phyloP scores from a whole-genome alignment of 306 rosid genomes.

The Vigna mungo region DNA sequence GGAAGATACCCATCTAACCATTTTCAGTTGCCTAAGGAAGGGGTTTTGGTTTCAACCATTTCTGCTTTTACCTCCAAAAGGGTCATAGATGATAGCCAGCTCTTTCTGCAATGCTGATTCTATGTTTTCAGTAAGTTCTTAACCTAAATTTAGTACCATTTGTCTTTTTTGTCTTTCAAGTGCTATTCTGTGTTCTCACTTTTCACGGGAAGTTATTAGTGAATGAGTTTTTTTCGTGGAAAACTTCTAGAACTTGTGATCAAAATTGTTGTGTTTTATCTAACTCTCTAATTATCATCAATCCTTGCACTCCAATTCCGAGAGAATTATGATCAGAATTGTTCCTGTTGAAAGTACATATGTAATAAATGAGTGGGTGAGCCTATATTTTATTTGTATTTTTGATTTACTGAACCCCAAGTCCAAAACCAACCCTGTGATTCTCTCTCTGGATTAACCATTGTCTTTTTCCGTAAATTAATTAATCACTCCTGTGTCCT shows the following conservation, averaged over 20 bases:
- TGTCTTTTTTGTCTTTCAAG: not conserved
- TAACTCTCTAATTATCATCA: not conserved
- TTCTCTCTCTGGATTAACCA: conserved; percentile 24
- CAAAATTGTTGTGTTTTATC: not conserved
- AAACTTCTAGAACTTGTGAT: not conserved
- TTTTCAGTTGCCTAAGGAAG: conserved; percentile 32
- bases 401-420: conserved; percentile 25
- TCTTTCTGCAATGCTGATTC: conserved; percentile 82
- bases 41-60: conserved; percentile 14
- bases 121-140: conserved; percentile 69
- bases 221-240: not conserved
- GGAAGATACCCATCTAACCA: conserved; percentile 38
- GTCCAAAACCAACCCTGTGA: conserved; percentile 18
- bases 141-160: not conserved
- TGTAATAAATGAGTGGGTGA: conserved; percentile 39
- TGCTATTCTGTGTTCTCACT: not conserved
- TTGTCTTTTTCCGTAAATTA: conserved; percentile 19
- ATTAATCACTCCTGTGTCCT: conserved; percentile 23
- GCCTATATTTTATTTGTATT: not conserved
- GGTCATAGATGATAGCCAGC: conserved; percentile 66
- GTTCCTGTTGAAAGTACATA: conserved; percentile 36
- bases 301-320: conserved; percentile 4
- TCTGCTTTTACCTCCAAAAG: conserved; percentile 35
- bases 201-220: conserved; percentile 8
- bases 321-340: conserved; percentile 32